These are phyloP conservation scores for Acrodontium crateriforme DNA, from an alignment of 2,329 filamentous ascomycete species.

Conservation along the genomic window DNA sequence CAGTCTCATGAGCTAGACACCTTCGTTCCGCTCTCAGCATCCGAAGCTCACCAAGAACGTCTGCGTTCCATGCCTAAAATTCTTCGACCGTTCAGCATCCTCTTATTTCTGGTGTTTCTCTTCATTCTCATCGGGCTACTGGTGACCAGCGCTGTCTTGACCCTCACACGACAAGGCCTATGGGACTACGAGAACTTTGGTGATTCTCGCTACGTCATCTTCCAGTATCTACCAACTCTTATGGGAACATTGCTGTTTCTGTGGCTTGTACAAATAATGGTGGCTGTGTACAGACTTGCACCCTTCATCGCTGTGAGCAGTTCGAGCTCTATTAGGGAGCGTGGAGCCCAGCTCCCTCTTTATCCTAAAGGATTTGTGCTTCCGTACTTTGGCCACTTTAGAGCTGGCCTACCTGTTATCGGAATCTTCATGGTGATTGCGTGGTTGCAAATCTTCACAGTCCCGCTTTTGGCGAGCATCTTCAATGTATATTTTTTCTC, in stretches of 20 bases:
- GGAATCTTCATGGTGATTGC: slow-evolving; percentile 52
- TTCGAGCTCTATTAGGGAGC: slow-evolving; percentile 44
- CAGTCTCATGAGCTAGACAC: slow-evolving; percentile 12
- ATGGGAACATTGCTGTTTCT: slow-evolving; percentile 58
- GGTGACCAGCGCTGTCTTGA: slow-evolving; percentile 59
- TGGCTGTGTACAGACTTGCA: slow-evolving; percentile 59
- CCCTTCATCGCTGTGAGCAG: slow-evolving; percentile 70
- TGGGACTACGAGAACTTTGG: slow-evolving; percentile 56
- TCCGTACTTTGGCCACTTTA: slow-evolving; percentile 53
- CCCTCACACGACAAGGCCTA: slow-evolving; percentile 48
- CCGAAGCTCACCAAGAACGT: slow-evolving; percentile 9
- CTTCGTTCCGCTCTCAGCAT: slow-evolving; percentile 22
- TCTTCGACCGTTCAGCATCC: slow-evolving; percentile 52
- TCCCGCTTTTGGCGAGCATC: slow-evolving; percentile 66
- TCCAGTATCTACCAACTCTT: slow-evolving; percentile 71
- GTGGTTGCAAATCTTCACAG: slow-evolving; percentile 66
- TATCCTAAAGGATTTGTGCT: slow-evolving; percentile 52
- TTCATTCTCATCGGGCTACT: slow-evolving; percentile 58
- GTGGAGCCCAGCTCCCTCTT: slow-evolving; percentile 51
- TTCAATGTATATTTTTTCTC: slow-evolving; percentile 56
- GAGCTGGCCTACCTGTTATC: slow-evolving; percentile 53
- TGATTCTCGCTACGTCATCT: slow-evolving; percentile 66
- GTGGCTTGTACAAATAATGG: slow-evolving; percentile 62
- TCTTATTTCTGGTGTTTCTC: slow-evolving; percentile 46
- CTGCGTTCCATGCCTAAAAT: slow-evolving; percentile 60